A percentile compares a stretch with the other conserved stretches of the same genome.
These are phyloP conservation scores for Zymoseptoria ardabiliae DNA, from an alignment of 2,329 filamentous ascomycete species.

Conservation along the genomic window DNA sequence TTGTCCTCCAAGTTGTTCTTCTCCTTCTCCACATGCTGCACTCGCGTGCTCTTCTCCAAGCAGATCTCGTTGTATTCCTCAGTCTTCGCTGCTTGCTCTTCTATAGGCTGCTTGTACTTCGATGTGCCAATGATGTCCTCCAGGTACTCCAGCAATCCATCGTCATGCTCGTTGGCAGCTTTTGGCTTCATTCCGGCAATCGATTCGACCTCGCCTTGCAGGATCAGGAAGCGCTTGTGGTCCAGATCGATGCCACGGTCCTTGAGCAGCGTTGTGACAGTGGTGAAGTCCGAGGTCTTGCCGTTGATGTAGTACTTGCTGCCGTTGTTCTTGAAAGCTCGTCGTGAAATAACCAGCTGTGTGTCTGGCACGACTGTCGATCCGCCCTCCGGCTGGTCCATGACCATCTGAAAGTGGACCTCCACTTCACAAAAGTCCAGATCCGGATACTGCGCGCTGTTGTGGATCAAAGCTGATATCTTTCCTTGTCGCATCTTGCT, in stretches of 20 bases:
- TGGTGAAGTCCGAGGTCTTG: slow-evolving; percentile 83
- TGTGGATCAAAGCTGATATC: slow-evolving; percentile 95
- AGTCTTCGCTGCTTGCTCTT: slow-evolving; percentile 83
- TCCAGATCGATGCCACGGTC: slow-evolving; percentile 90
- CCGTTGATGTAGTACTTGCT: slow-evolving; percentile 98
- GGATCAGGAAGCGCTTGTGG: slow-evolving; percentile 94
- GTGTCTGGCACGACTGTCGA: slow-evolving; percentile 76
- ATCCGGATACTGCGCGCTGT: slow-evolving; percentile 79
- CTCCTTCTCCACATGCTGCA: slow-evolving; percentile 97
- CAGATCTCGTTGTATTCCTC: slow-evolving; percentile 92
- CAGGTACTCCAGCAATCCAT: slow-evolving; percentile 90
- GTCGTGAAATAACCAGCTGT: slow-evolving; percentile 77
- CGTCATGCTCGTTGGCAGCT: slow-evolving; percentile 88
- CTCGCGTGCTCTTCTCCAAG: slow-evolving; percentile 86
- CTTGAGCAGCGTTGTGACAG: slow-evolving; percentile 77
- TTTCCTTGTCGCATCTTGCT: slow-evolving; percentile 99
- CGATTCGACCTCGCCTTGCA: slow-evolving; percentile 96
- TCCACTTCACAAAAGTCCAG: slow-evolving; percentile 90
- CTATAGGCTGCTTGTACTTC: slow-evolving; percentile 95
- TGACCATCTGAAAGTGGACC: slow-evolving; percentile 91
- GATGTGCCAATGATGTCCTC: slow-evolving; percentile 99
- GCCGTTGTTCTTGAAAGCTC: slow-evolving; percentile 94
- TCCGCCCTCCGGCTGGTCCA: slow-evolving; percentile 72
- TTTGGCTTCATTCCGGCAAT: slow-evolving; percentile 99
- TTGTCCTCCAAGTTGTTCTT: slow-evolving; percentile 89